Evolutionary conservation across 352 stramenopile genomes (phyloP).

Genomic region (Bremia lactucae): DNA sequence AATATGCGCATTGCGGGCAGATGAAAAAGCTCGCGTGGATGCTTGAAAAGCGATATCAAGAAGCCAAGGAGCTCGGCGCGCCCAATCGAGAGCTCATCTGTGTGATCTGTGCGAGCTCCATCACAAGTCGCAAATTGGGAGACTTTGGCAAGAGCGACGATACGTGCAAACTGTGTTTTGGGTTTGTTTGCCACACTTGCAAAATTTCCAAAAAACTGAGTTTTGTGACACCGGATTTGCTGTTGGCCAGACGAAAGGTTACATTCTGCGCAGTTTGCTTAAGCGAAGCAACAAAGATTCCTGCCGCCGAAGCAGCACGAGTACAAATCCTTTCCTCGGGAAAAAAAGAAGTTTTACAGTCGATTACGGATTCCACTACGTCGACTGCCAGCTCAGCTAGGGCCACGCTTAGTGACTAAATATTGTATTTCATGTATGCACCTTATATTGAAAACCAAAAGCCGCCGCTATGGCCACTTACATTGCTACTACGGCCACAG

Average conservation of each 20-base stretch:
- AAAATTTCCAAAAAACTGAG: slow-evolving; percentile 26
- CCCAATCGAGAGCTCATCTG: slow-evolving; percentile 21
- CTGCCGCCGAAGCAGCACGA: slow-evolving; percentile 13
- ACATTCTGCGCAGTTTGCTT: slow-evolving; percentile 29
- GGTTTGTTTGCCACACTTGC: slow-evolving; percentile 22
- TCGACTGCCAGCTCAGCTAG: slow-evolving; percentile 18
- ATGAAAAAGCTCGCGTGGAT: slow-evolving; percentile 38
- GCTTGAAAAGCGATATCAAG: slow-evolving; percentile 20
- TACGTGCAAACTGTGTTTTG: slow-evolving; percentile 27
- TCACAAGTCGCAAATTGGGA: slow-evolving; percentile 14
- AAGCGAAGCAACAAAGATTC: slow-evolving; percentile 16
- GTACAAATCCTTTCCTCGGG: slow-evolving; percentile 11
- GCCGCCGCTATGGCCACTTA: too few species aligned
- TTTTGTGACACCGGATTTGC: slow-evolving; percentile 25
- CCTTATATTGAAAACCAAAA: too few species aligned
- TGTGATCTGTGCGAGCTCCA: slow-evolving; percentile 16
- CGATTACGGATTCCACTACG: too few species aligned
- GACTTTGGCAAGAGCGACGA: slow-evolving; percentile 24
- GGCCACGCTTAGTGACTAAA: slow-evolving; percentile 9
- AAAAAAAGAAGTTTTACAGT: slow-evolving; percentile 2
- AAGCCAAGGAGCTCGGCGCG: slow-evolving; percentile 17
- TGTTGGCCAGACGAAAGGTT: slow-evolving; percentile 21
- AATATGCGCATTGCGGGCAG: slow-evolving; percentile 28
- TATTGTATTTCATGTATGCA: background rate
- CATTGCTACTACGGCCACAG: too few species aligned